These are phyloP conservation scores for Aphanomyces cochlioides DNA, from an alignment of 352 stramenopile genomes.

Conservation along the genomic window DNA sequence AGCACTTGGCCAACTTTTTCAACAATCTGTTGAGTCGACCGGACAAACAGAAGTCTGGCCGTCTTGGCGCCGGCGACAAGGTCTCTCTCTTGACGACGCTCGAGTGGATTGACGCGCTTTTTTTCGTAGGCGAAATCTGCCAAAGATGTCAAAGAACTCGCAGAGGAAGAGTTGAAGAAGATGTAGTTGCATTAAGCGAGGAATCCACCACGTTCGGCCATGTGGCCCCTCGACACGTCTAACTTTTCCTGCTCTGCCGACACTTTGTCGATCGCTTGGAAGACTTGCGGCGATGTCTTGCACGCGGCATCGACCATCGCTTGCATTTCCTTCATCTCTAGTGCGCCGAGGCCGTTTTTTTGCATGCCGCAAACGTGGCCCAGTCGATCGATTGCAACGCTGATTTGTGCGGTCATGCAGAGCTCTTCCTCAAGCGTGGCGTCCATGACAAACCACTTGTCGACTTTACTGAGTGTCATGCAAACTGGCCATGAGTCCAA, in stretches of 20 bases:
- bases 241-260: conserved; percentile 48
- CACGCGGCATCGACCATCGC: conserved; percentile 72
- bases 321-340: conserved; percentile 75
- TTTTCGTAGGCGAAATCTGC: neutral
- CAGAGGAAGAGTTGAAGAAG: conserved; percentile 27
- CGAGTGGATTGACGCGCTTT: neutral
- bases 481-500: conserved; percentile 62
- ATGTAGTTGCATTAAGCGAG: conserved; percentile 40
- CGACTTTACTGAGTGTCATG: conserved; percentile 72
- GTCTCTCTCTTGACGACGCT: neutral
- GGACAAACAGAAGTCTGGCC: conserved; percentile 63
- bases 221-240: conserved; percentile 45
- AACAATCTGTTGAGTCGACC: conserved; percentile 82
- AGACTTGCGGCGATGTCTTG: conserved; percentile 60
- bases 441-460: conserved; percentile 62
- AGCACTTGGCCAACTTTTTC: conserved; percentile 84
- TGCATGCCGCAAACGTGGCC: conserved; percentile 65
- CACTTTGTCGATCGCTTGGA: conserved; percentile 49
- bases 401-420: conserved; percentile 68
- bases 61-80: neutral
- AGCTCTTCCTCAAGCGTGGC: conserved; percentile 71
- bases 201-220: conserved; percentile 64
- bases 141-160: conserved; percentile 21
- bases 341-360: conserved; percentile 62
- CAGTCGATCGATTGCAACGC: conserved; percentile 58